These are phyloP conservation scores for Grosmannia clavigera DNA, from an alignment of 2,329 filamentous ascomycete genomes.

Conservation along the genomic window DNA sequence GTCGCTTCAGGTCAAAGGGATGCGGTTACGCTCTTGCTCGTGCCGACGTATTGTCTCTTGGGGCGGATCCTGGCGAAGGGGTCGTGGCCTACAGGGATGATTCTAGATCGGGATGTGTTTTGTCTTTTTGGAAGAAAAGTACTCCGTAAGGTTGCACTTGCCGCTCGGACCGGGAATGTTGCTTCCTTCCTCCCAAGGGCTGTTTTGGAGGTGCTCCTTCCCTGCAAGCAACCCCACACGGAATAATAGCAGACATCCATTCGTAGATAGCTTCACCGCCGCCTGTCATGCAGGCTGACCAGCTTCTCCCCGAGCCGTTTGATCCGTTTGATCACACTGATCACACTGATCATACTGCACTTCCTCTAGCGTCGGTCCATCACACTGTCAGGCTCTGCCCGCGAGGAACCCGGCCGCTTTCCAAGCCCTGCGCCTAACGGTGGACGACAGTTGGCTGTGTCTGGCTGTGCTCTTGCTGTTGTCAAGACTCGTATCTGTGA, in stretches of 20 bases:
- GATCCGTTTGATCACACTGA: slow-evolving; percentile 4
- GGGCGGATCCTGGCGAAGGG: too few species aligned
- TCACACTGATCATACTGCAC: slow-evolving; percentile 8
- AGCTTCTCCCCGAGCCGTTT: slow-evolving; percentile 1
- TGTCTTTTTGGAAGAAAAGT: background rate
- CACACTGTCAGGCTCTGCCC: background rate
- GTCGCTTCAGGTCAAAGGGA: too few species aligned
- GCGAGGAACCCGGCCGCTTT: background rate
- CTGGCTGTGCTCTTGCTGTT: background rate
- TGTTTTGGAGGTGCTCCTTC: background rate
- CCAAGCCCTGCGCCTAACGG: background rate
- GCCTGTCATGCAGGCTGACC: background rate
- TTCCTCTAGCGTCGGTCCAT: slow-evolving; percentile 9
- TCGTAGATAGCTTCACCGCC: background rate
- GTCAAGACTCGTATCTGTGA: background rate
- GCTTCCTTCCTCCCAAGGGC: background rate
- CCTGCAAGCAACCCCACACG: too few species aligned
- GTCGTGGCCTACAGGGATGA: too few species aligned
- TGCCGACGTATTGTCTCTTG: background rate
- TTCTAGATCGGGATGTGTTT: background rate
- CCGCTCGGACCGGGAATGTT: background rate
- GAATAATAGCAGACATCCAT: background rate
- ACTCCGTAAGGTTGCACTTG: background rate
- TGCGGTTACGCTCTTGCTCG: too few species aligned
- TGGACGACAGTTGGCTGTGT: background rate